Base-by-base conservation (phyloP, 768 basidiomycete species). In the Tylopilus felleus region DNA sequence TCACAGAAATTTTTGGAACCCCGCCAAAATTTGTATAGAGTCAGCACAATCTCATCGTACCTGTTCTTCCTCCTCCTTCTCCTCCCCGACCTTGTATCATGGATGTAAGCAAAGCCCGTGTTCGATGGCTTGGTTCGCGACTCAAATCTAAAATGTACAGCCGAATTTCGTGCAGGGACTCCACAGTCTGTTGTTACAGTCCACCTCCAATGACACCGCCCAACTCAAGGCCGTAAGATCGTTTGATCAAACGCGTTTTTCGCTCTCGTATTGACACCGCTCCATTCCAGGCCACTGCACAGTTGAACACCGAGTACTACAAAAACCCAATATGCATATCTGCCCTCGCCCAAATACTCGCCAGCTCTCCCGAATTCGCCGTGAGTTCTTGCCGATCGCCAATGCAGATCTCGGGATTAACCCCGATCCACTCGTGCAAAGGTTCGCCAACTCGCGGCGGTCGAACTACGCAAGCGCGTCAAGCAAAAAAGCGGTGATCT, bases 401-500 rank as follows among this genome's bases (percentile, higher is more conserved):
- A 22, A 29, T 21, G 45, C 45, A 25, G 54, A 53, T 45, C 56
- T 52, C 47, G 9, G 40, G 41, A 51, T 61, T 49, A 36, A 54
- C 36, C n/a, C 28, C 36, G 49, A 52, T 52, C 33, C 25, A 22
- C 9, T 44, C 39, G 13, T 47, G 1, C 13, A 23, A 48, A 99
- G 95, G 85, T 98, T 58, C 90, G 94, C 57, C 97, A 99, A 83
- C 81, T 99, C 21, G 92, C 95, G 45, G 94, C 95, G 8, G 94
- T 98, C 51, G 97, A 99, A 74, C 79, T 98, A 69, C 82, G 96
- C 63, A 99, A 99, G 78, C 90, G 96, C 53, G 83, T 98, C 56
- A 70, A 79, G 25, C 81, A 84, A 67, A 86, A 86, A 63, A 90
- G 87, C 60, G 89, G 88, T 47, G 83, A 80, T 67, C 72, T 95